phyloP scores from a whole-genome alignment of 2,329 filamentous ascomycete genomes.

The Apiospora marii region DNA sequence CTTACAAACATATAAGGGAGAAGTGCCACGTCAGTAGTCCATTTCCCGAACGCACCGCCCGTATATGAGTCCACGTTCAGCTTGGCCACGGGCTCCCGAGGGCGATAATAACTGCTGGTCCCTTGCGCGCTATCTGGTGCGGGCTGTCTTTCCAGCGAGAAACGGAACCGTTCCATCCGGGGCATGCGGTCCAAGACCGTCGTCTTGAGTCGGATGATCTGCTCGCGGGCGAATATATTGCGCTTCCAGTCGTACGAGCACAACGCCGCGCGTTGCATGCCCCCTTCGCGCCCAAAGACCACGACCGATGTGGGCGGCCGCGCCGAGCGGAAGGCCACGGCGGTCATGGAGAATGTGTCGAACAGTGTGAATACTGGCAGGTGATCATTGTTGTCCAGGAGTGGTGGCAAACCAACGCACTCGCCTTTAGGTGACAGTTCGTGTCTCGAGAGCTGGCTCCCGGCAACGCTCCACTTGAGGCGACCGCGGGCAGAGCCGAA shows the following conservation, averaged over 20 bases:
- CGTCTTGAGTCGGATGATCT: conserved; percentile 30
- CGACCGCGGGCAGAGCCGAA: conserved; percentile 7
- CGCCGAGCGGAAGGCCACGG: conserved; percentile 26
- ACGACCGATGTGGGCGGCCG: conserved; percentile 29
- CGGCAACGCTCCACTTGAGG: conserved; percentile 2
- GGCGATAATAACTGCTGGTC: too few species aligned
- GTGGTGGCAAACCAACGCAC: not conserved
- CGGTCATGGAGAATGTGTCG: conserved; percentile 27
- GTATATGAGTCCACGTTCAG: not conserved
- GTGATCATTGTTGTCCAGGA: not conserved
- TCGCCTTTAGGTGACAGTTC: not conserved
- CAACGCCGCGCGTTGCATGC: conserved; percentile 31
- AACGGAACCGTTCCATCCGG: conserved; percentile 30
- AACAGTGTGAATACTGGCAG: not conserved
- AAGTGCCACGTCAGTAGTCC: not conserved
- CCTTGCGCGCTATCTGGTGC: conserved; percentile 6
- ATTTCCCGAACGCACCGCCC: not conserved
- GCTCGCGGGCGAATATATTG: conserved; percentile 26
- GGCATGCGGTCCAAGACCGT: conserved; percentile 29
- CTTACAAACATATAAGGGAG: too few species aligned
- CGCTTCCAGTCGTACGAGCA: conserved; percentile 31
- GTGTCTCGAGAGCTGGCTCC: conserved; percentile 15
- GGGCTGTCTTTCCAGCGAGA: conserved; percentile 25
- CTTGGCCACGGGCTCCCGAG: not conserved
- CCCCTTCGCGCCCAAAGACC: conserved; percentile 31